A percentile compares a stretch with the other conserved stretches of the same genome.
These are phyloP conservation scores for Dactylis glomerata DNA, from an alignment of 176 grass and related monocot species.

Conservation along the genomic window DNA sequence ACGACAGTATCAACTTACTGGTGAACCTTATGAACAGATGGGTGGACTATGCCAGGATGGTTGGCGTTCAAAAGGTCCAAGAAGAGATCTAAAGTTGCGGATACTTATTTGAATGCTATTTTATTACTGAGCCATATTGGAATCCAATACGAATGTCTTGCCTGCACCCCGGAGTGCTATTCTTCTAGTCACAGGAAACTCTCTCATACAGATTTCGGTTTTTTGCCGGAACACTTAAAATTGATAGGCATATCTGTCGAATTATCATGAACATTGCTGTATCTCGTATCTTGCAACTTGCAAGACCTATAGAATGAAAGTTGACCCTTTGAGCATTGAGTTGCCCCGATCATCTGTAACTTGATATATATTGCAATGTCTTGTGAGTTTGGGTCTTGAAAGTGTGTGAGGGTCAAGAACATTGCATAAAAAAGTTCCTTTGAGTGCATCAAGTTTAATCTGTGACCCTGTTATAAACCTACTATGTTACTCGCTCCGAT, in stretches of 20 bases:
- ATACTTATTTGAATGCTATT: not conserved
- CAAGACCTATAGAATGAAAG: not conserved
- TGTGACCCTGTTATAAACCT: not conserved
- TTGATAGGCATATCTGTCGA: conserved; percentile 10
- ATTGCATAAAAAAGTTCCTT: not conserved
- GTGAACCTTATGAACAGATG: conserved; percentile 46
- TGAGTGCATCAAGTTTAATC: not conserved
- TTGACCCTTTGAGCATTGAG: not conserved
- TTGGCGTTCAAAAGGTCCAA: conserved; percentile 61
- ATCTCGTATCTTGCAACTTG: not conserved
- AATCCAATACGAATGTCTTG: not conserved
- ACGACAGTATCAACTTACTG: not conserved
- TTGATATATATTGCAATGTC: not conserved
- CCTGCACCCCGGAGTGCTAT: not conserved
- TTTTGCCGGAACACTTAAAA: not conserved
- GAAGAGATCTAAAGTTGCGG: conserved; percentile 37
- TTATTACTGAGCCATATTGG: not conserved
- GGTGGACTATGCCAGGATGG: conserved; percentile 79
- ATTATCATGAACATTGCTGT: not conserved
- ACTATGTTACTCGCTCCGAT: no score
- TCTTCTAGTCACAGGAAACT: not conserved
- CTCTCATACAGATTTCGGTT: not conserved
- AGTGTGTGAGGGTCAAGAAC: not conserved
- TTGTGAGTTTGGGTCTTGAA: not conserved
- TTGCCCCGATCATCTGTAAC: not conserved